Evolutionary conservation across 192 early-diverging fungal genomes (phyloP), one percentile per base, ranked within the genome.

Genomic region (Chytriomyces confervae): DNA sequence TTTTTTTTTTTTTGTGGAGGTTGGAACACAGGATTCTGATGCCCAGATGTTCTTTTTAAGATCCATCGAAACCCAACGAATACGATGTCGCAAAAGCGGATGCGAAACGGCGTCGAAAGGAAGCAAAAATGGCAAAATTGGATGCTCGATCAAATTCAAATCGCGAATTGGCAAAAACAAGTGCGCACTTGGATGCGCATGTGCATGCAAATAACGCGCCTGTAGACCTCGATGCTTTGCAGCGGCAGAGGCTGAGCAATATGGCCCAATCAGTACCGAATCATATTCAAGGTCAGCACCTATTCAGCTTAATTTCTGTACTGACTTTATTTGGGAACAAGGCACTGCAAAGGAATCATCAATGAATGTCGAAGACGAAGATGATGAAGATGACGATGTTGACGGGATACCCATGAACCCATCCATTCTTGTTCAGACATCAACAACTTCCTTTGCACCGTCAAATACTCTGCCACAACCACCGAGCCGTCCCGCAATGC

Each of bases 21-120:
- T 4, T 4, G 36, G 36, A 36, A 36, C 67, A 36, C 27, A 2
- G 53, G 53, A 13, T 20, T 57, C 53, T 57, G 20, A 57, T 3
- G 7, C 67, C 45, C 43, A 69, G 45, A 29, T 20, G 64, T 23
- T 66, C 1, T 66, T 5, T 50, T 67, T 10, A 29, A 81, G 93
- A 94, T 51, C 90, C 92, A 46, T 70, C 84, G 3, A 72, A 87
- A 64, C 93, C 93, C 5, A 94, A 93, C 64, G 93, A 94, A 61
- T 94, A 87, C 79, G 89, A 92, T 44, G 82, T 85, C 46, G 91
- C 88, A 57, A 93, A 93, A 75, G 76, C 80, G 6, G 91, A 93
- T 70, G 76, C 81, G 27, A 87, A 84, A 66, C 82, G 81, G 47
- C 76, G 81, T 50, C 76, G 78, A n/a, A 80, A 88, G 63, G 78